Percentiles rank a stretch among this genome's conserved stretches.
These are phyloP conservation scores for Schrenkiella parvula DNA, from an alignment of 345 rosid species.

Conservation along the genomic window DNA sequence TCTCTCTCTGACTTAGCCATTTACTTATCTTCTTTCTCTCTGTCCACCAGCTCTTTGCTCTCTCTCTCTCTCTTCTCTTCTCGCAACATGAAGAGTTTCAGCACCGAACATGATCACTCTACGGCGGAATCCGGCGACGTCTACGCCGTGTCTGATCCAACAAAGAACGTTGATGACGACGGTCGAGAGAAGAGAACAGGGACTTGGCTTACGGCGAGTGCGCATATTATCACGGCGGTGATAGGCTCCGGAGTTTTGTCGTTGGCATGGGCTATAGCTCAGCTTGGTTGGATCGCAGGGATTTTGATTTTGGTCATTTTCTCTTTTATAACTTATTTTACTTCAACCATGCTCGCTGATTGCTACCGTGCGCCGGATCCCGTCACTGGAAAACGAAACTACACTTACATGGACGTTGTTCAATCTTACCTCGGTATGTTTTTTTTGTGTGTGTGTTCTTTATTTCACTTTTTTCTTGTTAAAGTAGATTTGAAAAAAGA, in stretches of 20 bases:
- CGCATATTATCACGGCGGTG: constrained; percentile 93
- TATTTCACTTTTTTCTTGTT: background rate
- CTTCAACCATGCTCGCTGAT: constrained; percentile 83
- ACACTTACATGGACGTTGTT: constrained; percentile 91
- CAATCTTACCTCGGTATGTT: constrained; percentile 60
- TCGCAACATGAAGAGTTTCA: constrained; percentile 28
- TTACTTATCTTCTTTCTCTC: background rate
- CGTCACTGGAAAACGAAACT: constrained; percentile 71
- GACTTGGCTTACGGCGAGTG: constrained; percentile 82
- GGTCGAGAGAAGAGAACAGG: constrained; percentile 46
- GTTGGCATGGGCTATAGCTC: constrained; percentile 89
- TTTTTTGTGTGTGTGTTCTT: background rate
- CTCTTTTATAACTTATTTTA: constrained; percentile 68
- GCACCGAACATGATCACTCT: constrained; percentile 23
- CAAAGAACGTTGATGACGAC: constrained; percentile 33
- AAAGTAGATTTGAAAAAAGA: background rate
- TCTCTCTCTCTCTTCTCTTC: background rate
- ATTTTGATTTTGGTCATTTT: constrained; percentile 55
- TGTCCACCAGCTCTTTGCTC: background rate
- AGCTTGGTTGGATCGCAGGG: constrained; percentile 85
- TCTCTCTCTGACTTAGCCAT: constrained; percentile 2
- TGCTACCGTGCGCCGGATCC: constrained; percentile 78
- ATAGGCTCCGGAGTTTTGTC: constrained; percentile 91
- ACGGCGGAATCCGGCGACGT: constrained; percentile 25
- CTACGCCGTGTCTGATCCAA: constrained; percentile 9